phyloP scores from a whole-genome alignment of 2,329 filamentous ascomycete genomes.

The Penicillium sp. region DNA sequence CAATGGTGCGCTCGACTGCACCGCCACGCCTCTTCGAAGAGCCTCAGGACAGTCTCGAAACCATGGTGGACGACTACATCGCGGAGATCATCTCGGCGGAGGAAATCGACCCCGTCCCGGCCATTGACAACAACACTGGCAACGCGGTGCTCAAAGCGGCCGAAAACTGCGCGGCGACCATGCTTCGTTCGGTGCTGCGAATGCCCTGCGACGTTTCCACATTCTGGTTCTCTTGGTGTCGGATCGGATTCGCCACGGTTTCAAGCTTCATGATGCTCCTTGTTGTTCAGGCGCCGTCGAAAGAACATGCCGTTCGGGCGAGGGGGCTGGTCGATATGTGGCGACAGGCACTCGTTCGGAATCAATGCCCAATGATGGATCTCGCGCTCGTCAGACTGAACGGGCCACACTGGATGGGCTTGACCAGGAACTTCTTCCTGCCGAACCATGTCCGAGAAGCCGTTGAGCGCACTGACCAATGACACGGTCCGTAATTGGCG shows the following conservation, averaged over 20 bases:
- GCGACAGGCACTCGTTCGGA: conserved; percentile 15
- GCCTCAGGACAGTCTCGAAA: neutral
- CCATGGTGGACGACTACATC: conserved; percentile 15
- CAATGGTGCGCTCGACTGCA: conserved; percentile 3
- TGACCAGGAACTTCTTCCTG: conserved; percentile 16
- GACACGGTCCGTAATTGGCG: neutral
- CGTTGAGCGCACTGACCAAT: neutral
- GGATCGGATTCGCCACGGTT: conserved; percentile 20
- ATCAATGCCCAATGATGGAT: conserved; percentile 20
- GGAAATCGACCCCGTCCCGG: conserved; percentile 13
- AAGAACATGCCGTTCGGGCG: conserved; percentile 13
- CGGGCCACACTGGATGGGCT: conserved; percentile 18
- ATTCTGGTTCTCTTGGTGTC: conserved; percentile 25
- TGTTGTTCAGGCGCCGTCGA: conserved; percentile 20
- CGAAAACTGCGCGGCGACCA: conserved; percentile 25
- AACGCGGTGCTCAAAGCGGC: conserved; percentile 21
- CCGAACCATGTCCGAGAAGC: neutral
- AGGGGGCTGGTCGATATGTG: conserved; percentile 20
- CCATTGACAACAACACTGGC: conserved; percentile 11
- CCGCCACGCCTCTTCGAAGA: neutral
- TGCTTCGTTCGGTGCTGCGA: conserved; percentile 21
- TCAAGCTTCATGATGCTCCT: conserved; percentile 23
- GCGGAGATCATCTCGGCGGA: conserved; percentile 10
- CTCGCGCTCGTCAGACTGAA: conserved; percentile 21
- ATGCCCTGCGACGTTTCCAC: conserved; percentile 19